phyloP scores from a whole-genome alignment of 805 yeast species.

The Lipomyces oligophaga region DNA sequence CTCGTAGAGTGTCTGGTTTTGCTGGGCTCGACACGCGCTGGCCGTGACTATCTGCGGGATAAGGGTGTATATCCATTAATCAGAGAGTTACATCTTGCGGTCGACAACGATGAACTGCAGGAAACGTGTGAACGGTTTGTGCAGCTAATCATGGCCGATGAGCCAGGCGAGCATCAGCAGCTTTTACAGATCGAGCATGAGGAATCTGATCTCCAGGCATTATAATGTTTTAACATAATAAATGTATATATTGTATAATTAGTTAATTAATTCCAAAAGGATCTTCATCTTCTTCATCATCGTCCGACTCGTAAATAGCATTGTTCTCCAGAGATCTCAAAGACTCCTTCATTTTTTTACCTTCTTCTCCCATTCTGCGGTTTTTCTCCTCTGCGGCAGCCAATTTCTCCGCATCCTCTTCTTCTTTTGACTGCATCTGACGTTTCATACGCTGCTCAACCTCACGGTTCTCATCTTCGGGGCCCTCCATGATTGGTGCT shows the following conservation, averaged over 20 bases:
- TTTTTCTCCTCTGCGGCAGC: slow-evolving; percentile 59
- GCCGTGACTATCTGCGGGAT: slow-evolving; percentile 73
- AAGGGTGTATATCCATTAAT: slow-evolving; percentile 81
- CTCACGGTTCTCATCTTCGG: slow-evolving; percentile 90
- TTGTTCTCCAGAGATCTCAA: slow-evolving; percentile 80
- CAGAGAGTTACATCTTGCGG: slow-evolving; percentile 61
- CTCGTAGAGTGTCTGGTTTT: slow-evolving; percentile 78
- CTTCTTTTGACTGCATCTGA: slow-evolving; percentile 52
- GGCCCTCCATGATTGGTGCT: slow-evolving; percentile 94
- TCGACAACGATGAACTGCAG: slow-evolving; percentile 46
- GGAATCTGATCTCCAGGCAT: slow-evolving; percentile 35
- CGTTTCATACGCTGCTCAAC: slow-evolving; percentile 75
- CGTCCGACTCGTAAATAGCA: slow-evolving; percentile 81
- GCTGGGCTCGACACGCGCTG: slow-evolving; percentile 67
- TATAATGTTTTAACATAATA: background rate
- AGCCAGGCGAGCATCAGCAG: slow-evolving; percentile 44
- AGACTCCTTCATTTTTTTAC: slow-evolving; percentile 78
- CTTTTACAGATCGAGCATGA: slow-evolving; percentile 45
- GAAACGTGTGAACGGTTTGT: slow-evolving; percentile 81
- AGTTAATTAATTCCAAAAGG: slow-evolving; percentile 7
- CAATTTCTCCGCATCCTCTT: slow-evolving; percentile 38
- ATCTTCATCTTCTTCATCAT: slow-evolving; percentile 49
- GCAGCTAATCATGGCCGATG: slow-evolving; percentile 73
- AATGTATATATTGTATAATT: background rate
- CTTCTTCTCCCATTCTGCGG: slow-evolving; percentile 84